A percentile compares a stretch with the other conserved stretches of the same genome.
phyloP scores from a whole-genome alignment of 331 rosid genomes.

The Ulmus americana region DNA sequence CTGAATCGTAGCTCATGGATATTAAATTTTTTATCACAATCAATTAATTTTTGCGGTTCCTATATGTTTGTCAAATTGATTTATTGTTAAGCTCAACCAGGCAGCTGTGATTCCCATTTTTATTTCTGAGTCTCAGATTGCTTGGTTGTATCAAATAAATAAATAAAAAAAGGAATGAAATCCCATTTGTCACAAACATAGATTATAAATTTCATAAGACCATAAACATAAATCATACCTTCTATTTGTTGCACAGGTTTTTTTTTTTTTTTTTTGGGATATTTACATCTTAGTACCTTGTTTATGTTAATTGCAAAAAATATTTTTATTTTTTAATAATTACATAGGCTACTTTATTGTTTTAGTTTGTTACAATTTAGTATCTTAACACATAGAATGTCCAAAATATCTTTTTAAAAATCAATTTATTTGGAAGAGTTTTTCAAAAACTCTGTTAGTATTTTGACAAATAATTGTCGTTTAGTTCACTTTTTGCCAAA shows the following conservation, averaged over 20 bases:
- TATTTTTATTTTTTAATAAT: too few species aligned
- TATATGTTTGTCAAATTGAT: slow-evolving; percentile 24
- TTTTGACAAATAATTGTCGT: too few species aligned
- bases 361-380: too few species aligned
- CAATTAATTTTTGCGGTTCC: slow-evolving; percentile 8
- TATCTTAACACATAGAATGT: too few species aligned
- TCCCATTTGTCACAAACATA: slow-evolving; percentile 8
- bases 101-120: slow-evolving; percentile 36
- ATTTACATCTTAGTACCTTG: too few species aligned
- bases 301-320: too few species aligned
- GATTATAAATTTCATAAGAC: slow-evolving; percentile 14
- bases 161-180: not conserved
- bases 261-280: not conserved
- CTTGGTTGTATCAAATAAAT: slow-evolving; percentile 45
- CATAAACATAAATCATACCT: slow-evolving; percentile 13
- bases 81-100: slow-evolving; percentile 32
- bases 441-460: too few species aligned
- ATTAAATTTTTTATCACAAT: slow-evolving; percentile 10
- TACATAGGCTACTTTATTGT: too few species aligned
- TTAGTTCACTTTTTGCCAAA: too few species aligned
- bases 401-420: too few species aligned
- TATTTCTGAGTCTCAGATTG: slow-evolving; percentile 33
- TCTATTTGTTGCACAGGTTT: slow-evolving; percentile 4
- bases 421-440: too few species aligned
- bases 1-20: not conserved